Percentiles rank a stretch among this genome's conserved stretches.
Evolutionary conservation across 768 basidiomycete genomes (phyloP).

Genomic region (Naematelia aurantialba): DNA sequence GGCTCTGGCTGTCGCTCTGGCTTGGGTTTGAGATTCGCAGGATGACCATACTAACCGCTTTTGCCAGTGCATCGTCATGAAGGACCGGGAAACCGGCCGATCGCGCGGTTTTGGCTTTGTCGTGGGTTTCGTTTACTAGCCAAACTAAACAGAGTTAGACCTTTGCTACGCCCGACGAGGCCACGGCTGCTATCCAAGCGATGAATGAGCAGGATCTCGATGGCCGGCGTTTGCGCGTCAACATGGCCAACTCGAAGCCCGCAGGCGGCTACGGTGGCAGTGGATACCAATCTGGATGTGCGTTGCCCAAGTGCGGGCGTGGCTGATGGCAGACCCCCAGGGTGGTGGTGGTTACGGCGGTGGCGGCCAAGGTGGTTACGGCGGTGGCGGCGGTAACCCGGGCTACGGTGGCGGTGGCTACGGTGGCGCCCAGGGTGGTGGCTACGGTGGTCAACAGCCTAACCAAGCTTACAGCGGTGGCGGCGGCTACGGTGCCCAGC

Average conservation of each 20-base stretch:
- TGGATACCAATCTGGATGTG: slow-evolving; percentile 37
- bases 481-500: slow-evolving; percentile 39
- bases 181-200: slow-evolving; percentile 67
- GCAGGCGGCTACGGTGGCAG: slow-evolving; percentile 44
- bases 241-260: slow-evolving; percentile 56
- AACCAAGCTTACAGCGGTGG: slow-evolving; percentile 1
- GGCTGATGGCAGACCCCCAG: background rate
- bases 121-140: slow-evolving; percentile 49
- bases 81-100: slow-evolving; percentile 95
- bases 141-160: slow-evolving; percentile 36
- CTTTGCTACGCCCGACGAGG: slow-evolving; percentile 58
- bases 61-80: slow-evolving; percentile 95
- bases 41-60: slow-evolving; percentile 15
- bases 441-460: background rate
- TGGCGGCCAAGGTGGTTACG: slow-evolving; percentile 3
- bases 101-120: slow-evolving; percentile 98
- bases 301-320: slow-evolving; percentile 63
- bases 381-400: slow-evolving; percentile 19
- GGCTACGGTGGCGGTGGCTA: slow-evolving; percentile 50
- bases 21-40: no score
- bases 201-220: slow-evolving; percentile 91
- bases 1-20: background rate
- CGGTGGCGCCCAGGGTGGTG: slow-evolving; percentile 7
- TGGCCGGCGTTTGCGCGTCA: slow-evolving; percentile 83
- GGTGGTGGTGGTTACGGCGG: slow-evolving; percentile 44